Evolutionary conservation across 2,329 filamentous ascomycete genomes (phyloP), one percentile per base, ranked within the genome.

Genomic region (Lasiodiplodia theobromae): DNA sequence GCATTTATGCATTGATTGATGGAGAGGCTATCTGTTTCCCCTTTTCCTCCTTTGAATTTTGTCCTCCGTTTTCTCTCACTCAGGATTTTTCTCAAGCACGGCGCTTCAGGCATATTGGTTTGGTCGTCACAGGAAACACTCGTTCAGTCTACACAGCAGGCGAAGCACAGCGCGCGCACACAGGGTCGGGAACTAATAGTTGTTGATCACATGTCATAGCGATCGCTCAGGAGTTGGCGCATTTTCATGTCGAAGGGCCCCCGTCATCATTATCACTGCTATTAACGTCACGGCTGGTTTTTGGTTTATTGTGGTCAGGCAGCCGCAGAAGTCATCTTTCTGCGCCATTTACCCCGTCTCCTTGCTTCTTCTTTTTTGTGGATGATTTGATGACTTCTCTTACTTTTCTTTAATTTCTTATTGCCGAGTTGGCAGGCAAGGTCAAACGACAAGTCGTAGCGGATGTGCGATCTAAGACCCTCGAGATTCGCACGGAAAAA

Each of bases 341-440:
- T 58, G n/a, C 54, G 31, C 54, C 25, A 18, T 38, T 52, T 23
- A 16, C 21, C n/a, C 18, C 4, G 2, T 60, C 5, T 44, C 21
- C 16, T 60, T 60, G 12, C 10, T 16, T 31, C 10, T 47, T 62
- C 21, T 44, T 25, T 47, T 44, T 10, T 62, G 58, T 49, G 40
- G 58, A 62, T 62, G 58, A 62, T 62, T 49, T 62, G 58, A 62
- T 49, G 58, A 62, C 23, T 49, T 62, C 21, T 60, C 23, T 60
- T 38, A 10, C 44, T 47, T 34, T 60, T 60, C 37, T 62, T n/a
- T 34, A 23, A 16, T 64, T 38, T 49, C 44, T 47, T 47, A 47
- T 47, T n/a, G 12, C n/a, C 44, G n/a, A n/a, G 21, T 47, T n/a
- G 44, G 18, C n/a, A 47, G 44, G 18, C 44, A 47, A 21, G 44